Evolutionary conservation across 495 filamentous ascomycete genomes (phyloP).

Genomic region (Xylaria grammica): DNA sequence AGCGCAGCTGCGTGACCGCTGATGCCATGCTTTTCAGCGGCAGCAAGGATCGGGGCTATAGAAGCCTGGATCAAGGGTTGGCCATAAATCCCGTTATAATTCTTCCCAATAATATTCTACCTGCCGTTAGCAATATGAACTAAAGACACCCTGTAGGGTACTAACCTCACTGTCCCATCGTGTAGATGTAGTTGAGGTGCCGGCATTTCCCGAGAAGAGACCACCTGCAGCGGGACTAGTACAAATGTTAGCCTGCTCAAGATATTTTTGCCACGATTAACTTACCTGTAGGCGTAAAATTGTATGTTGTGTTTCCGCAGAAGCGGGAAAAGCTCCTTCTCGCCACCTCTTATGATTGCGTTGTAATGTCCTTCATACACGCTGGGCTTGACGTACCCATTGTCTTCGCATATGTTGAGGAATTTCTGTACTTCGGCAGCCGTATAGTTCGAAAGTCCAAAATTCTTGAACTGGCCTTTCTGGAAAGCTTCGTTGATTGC

Average conservation of each 20-base stretch:
- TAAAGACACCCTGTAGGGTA: background rate
- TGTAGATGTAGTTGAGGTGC: slow-evolving; percentile 3
- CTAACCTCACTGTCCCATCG: slow-evolving; percentile 26
- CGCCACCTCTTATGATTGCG: slow-evolving; percentile 44
- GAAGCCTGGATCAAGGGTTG: slow-evolving; percentile 28
- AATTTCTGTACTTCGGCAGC: slow-evolving; percentile 51
- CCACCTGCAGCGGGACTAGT: slow-evolving; percentile 40
- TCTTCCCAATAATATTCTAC: slow-evolving; percentile 29
- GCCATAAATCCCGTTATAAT: slow-evolving; percentile 24
- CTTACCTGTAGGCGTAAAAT: slow-evolving; percentile 50
- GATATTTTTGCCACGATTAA: background rate
- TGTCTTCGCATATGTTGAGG: slow-evolving; percentile 45
- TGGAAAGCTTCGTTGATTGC: slow-evolving; percentile 46
- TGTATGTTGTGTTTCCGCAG: slow-evolving; percentile 51
- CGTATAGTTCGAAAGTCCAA: slow-evolving; percentile 55
- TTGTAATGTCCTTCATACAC: slow-evolving; percentile 60
- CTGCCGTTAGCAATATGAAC: background rate
- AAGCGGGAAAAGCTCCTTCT: slow-evolving; percentile 50
- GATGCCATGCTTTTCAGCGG: slow-evolving; percentile 34
- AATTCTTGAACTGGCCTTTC: slow-evolving; percentile 46
- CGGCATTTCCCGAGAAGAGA: slow-evolving; percentile 33
- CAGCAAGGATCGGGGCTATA: slow-evolving; percentile 15
- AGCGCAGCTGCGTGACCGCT: slow-evolving; percentile 45
- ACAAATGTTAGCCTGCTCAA: background rate
- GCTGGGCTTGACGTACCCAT: slow-evolving; percentile 49